Conservation (phyloP, 768 basidiomycete genomes). For the Tylopilus intermedius region DNA sequence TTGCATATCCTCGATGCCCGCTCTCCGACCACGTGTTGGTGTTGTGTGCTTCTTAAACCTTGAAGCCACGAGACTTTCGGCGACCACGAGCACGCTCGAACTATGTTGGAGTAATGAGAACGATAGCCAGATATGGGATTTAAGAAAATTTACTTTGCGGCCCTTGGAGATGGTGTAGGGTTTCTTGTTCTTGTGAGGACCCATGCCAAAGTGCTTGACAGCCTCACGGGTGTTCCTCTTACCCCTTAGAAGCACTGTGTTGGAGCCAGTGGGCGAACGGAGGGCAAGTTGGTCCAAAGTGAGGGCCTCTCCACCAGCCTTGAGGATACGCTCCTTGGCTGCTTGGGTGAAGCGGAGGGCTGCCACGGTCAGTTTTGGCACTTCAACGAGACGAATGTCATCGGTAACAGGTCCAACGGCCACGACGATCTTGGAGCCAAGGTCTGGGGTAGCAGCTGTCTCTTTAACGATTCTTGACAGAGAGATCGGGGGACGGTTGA, state of each 20-base stretch:
- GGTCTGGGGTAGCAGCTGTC: conserved; percentile 60
- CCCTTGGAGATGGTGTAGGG: conserved; percentile 95
- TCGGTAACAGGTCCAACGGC: conserved; percentile 91
- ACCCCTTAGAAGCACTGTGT: conserved; percentile 91
- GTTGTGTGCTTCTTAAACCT: conserved; percentile 60
- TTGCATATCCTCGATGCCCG: conserved; percentile 29
- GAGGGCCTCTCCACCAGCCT: conserved; percentile 90
- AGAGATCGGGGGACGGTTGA: conserved; percentile 95
- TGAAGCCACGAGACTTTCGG: conserved; percentile 97
- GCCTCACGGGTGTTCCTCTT: conserved; percentile 92
- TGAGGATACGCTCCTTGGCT: conserved; percentile 91
- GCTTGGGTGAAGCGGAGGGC: conserved; percentile 92
- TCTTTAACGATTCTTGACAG: conserved; percentile 89
- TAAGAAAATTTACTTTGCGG: conserved; percentile 61
- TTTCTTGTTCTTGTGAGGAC: conserved; percentile 98
- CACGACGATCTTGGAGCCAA: conserved; percentile 80
- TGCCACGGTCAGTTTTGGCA: conserved; percentile 90
- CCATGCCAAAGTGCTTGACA: conserved; percentile 97
- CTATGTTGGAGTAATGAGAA: conserved; percentile 31
- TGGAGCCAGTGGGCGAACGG: conserved; percentile 89
- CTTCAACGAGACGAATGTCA: conserved; percentile 77
- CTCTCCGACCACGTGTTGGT: conserved; percentile 30
- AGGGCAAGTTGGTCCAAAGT: conserved; percentile 97
- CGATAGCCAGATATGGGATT: too few relatives aligned
- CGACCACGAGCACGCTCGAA: conserved; percentile 99